Base-by-base conservation (phyloP, 176 grass and related monocot species). In the Cenchrus americanus region DNA sequence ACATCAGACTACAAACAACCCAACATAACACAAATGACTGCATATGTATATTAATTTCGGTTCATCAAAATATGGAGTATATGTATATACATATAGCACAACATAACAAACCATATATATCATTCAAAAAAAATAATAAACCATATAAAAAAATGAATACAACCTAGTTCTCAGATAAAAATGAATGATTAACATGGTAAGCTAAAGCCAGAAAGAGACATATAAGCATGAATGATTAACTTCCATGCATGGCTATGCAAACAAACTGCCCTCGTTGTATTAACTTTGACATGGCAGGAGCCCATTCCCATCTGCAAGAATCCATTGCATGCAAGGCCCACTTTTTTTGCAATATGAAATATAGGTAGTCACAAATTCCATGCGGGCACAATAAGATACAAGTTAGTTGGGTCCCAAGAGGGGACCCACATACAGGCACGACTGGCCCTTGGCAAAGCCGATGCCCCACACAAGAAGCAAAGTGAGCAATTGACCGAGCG, bases 271-370 rank as follows among this genome's bases (percentile, higher is more conserved):
- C 26, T 75, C 70, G 3, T 4, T 3, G 21, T 15, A 60, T 46
- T 62, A 82, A 49, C 41, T 49, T 12, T 61, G 44, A 66, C 52
- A 50, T 5, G 61, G 19, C 40, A 26, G 61, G 34, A 37, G 34
- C 59, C 23, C 19, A 71, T 40, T 71, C 9, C 40, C 8, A 8
- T 32, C 22, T n/a, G 27, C 11, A 75, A 40, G 34, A 44, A 24
- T 59, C 52, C 17, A 66, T 8, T 37, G 34, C 34, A 37, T 37
- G 61, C 44, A 14, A 48, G 21, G 40, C 19, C 50, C 46, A 23
- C 18, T 32, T 63, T 75, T 83, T 60, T 69, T 7, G 54, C 24
- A 37, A 77, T 78, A 86, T 86, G 88, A 89, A 89, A 86, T 89
- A 86, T 89, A 89, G 62, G 73, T 4, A 8, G 18, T 9, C 18